Evolutionary conservation across 495 filamentous ascomycete species (phyloP), one percentile per base, ranked within the genome.

Genomic region (Penicillium lividum): DNA sequence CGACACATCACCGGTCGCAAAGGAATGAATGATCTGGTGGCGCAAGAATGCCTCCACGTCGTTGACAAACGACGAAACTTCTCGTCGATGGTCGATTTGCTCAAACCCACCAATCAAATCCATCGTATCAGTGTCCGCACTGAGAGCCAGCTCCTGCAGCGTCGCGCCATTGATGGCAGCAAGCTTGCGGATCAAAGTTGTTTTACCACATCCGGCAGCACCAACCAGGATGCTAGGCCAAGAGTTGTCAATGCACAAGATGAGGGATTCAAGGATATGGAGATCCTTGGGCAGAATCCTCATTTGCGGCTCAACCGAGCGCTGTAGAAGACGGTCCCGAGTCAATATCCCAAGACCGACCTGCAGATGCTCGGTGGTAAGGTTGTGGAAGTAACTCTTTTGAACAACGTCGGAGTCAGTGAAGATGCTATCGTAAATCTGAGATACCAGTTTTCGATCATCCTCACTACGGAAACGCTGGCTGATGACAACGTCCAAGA

Each of bases 31-130:
- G 27, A 86, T 75, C 8, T 82, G 76, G 1, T 73, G 66, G 10
- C 80, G 80, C 33, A 92, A 71, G 51, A 81, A 82, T 0, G 74
- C 63, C 16, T 77, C 71, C 5, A 96, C 67, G 54, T 84, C 80
- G 31, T 69, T 57, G 82, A 75, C 58, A 79, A 84, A 53, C 61
- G 74, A 66, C 6, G 83, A 84, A 16, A 86, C 70, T 47, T 86
- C 84, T 47, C 93, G 82, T 31, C 85, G 75, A 50, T 90, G 82
- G 69, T 98, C 92, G 34, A 91, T 86, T 73, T 99, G 95, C 66
- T 98, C 95, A 67, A 95, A 99, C 0, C 94, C 92, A 61, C 95
- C 95, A 52, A 99, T 89, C 25, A 99, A 81, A 67, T 99, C 95
- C 85, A 93, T 97, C 15, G 93, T 90, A 71, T 99, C 95, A 49